Percentiles rank a stretch among this genome's conserved stretches.
Conservation (phyloP, 2,329 filamentous ascomycete genomes). For the Plectosphaerella plurivora region DNA sequence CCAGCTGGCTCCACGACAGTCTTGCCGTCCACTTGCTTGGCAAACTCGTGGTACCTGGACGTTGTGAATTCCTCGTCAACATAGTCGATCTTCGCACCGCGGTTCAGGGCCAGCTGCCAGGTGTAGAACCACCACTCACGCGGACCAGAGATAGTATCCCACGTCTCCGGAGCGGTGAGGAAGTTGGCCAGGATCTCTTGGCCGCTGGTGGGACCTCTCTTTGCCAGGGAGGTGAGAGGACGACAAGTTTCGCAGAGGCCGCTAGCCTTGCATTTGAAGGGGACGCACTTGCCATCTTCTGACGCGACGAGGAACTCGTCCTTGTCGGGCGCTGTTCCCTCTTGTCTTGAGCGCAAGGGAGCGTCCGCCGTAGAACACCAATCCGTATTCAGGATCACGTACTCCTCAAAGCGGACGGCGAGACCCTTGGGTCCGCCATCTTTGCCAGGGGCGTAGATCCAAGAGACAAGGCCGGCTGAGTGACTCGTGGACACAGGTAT, state of each 20-base stretch:
- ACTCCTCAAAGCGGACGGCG: constrained; percentile 8
- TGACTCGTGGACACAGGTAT: no score
- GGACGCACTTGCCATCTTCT: neutral
- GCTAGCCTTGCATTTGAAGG: neutral
- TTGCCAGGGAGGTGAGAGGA: neutral
- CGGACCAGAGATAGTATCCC: neutral
- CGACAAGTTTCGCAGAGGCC: neutral
- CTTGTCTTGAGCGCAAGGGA: neutral
- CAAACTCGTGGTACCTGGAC: neutral
- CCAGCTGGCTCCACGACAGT: neutral
- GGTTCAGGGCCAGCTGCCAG: neutral
- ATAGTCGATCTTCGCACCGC: neutral
- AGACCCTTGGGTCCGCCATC: constrained; percentile 4
- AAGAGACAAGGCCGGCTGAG: neutral
- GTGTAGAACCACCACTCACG: constrained; percentile 1
- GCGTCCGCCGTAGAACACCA: constrained; percentile 9
- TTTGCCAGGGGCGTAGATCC: constrained; percentile 7
- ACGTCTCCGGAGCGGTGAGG: neutral
- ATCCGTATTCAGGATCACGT: constrained; percentile 19
- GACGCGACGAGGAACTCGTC: neutral
- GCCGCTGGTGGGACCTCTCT: neutral
- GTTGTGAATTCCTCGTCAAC: neutral
- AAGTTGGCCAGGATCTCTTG: neutral
- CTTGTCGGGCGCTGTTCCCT: neutral
- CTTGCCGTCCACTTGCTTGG: neutral